Base-by-base conservation (phyloP, 2,329 filamentous ascomycete species). In the Fusarium sp. region DNA sequence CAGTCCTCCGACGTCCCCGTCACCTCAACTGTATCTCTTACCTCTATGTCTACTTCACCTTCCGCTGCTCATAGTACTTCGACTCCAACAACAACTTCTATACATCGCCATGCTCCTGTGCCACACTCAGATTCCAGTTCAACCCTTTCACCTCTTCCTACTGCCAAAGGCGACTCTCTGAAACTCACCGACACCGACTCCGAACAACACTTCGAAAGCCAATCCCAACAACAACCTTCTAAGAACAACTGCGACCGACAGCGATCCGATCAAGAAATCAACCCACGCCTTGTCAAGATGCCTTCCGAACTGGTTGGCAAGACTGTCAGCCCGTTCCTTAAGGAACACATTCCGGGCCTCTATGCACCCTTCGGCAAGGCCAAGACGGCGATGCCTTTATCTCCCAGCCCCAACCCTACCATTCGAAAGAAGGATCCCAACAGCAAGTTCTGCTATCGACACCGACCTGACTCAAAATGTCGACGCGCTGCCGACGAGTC, bases 391-490 rank as follows among this genome's bases (percentile, higher is more conserved):
- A 62, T 69, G 50, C 58, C 65, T 51, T 21, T 64, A 42, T 61
- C 58, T 33, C 54, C 65, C 26, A 61, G 39, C 34, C 39, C 70
- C n/a, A 56, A 58, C 40, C 52, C 71, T 13, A 53, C 67, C 77
- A 77, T 65, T 49, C 81, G 76, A 44, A 81, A 83, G 45, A 84
- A 80, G 74, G 87, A 89, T 66, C 87, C 85, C 36, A 97, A 94
- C 78, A 97, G 94, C 73, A 96, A 93, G 79, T 98, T 92, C 82
- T 99, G 96, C 82, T 99, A 99, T 80, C 91, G 96, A 57, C 96
- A 99, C 80, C 88, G 93, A 55, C 96, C 96, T 3, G 96, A 98
- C 79, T 89, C 95, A 55, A 97, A 98, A 82, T 99, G 96, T 81
- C 88, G 94, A 65, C 89, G 94, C 64, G 94, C 97, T 67, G 94